Evolutionary conservation across 768 basidiomycete genomes (phyloP).

Genomic region (Hericium coralloides): DNA sequence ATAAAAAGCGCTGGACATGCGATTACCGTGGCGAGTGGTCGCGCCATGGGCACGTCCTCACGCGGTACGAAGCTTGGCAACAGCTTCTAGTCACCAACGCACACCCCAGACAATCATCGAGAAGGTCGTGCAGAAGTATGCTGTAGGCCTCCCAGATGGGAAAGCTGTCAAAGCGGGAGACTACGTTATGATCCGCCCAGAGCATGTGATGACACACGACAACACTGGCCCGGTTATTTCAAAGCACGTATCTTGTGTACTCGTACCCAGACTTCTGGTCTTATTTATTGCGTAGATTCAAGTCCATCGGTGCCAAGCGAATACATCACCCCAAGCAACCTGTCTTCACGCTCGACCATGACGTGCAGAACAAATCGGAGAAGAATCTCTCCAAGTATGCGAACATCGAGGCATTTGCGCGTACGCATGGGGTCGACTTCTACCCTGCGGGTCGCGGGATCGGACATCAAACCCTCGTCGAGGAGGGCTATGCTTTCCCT

Average conservation of each 20-base stretch:
- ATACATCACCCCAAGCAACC: conserved; percentile 77
- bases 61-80: conserved; percentile 7
- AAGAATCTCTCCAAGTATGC: conserved; percentile 93
- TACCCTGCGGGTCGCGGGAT: conserved; percentile 97
- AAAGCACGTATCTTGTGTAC: conserved; percentile 51
- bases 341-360: conserved; percentile 96
- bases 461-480: conserved; percentile 94
- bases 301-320: conserved; percentile 83
- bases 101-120: conserved; percentile 87
- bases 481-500: conserved; percentile 98
- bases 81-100: conserved; percentile 21
- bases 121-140: conserved; percentile 96
- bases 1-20: not conserved
- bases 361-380: conserved; percentile 88
- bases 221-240: conserved; percentile 98
- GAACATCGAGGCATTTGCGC: conserved; percentile 84
- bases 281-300: conserved; percentile 54
- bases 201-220: conserved; percentile 98
- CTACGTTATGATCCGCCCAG: conserved; percentile 98
- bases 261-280: not conserved
- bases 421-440: conserved; percentile 81
- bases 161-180: conserved; percentile 87
- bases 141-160: conserved; percentile 77
- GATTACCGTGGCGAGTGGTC: not conserved
- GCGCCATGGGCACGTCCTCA: not conserved